Conservation (phyloP, 345 rosid genomes). For the Durio zibethinus region DNA sequence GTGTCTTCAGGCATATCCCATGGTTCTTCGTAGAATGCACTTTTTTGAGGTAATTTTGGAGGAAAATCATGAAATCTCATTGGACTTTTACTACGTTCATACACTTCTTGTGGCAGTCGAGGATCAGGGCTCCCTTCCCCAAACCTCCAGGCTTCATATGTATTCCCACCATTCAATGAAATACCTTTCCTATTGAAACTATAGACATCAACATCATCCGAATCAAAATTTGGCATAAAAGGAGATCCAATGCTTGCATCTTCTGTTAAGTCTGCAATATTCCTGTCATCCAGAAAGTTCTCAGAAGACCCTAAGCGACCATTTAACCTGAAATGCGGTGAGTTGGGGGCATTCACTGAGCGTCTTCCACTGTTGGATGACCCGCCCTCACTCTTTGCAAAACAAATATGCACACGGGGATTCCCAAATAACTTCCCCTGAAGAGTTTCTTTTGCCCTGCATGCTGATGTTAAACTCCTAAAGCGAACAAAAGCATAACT, state of each 20-base stretch:
- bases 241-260: constrained; percentile 27
- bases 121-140: constrained; percentile 37
- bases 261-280: constrained; percentile 31
- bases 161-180: constrained; percentile 44
- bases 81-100: constrained; percentile 58
- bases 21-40: constrained; percentile 54
- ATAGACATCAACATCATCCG: constrained; percentile 31
- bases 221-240: background rate
- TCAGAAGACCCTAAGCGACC: constrained; percentile 55
- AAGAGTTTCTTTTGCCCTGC: constrained; percentile 87
- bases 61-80: constrained; percentile 50
- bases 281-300: constrained; percentile 48
- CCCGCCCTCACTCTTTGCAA: constrained; percentile 73
- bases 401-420: constrained; percentile 96
- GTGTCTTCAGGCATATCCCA: constrained; percentile 78
- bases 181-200: constrained; percentile 44
- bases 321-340: constrained; percentile 53
- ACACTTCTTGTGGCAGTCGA: constrained; percentile 38
- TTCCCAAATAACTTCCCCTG: constrained; percentile 91
- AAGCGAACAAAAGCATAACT: constrained; percentile 95
- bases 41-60: constrained; percentile 39
- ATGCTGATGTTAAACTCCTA: constrained; percentile 57
- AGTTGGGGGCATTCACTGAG: constrained; percentile 39
- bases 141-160: constrained; percentile 43
- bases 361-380: constrained; percentile 58